Base-by-base conservation (phyloP, 2,329 filamentous ascomycete species). In the Colletotrichum coccodes region DNA sequence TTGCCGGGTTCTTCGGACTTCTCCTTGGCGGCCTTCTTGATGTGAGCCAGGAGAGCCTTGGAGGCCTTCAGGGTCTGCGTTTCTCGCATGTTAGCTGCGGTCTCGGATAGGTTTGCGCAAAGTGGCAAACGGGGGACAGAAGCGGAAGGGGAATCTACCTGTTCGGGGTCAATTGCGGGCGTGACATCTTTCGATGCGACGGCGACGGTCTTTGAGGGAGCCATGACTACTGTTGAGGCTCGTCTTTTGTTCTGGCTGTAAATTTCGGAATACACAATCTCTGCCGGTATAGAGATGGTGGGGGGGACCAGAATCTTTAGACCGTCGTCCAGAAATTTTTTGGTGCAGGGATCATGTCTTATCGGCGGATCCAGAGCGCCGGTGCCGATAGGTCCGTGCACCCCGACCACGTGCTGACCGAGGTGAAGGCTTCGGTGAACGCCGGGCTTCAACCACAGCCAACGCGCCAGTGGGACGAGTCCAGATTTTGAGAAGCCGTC, bases 1-100 rank as follows among this genome's bases (percentile, higher is more conserved):
- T 90, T 90, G 72, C 78, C 76, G 2, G 84, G 77, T 16, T 63
- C 58, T 26, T 64, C 53, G 3, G 52, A 57, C 61, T 71, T 70
- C 72, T 86, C 80, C 74, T 84, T 82, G 50, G 86, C 80, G 6
- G 85, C 81, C 76, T 86, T 87, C 75, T 88, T 87, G 78, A 91
- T 89, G 78, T 90, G 87, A 52, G 84, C 82, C 65, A 91, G 79
- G 23, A 91, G 85, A 34, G 89, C 88, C 76, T 87, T 89, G 71
- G 88, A 89, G 40, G 89, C 89, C 76, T 90, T 90, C 68, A 90
- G 78, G 36, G 85, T 87, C 88, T 90, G 67, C 28, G 26, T 12
- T n/a, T 16, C 38, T 65, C 12, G 60, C 32, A 49, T 38, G 63
- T 73, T 68, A 72, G 68, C 56, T 40, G 60, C 46, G 14, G 36